Conservation (phyloP, 768 basidiomycete species). For the Cytidiella melzeri region DNA sequence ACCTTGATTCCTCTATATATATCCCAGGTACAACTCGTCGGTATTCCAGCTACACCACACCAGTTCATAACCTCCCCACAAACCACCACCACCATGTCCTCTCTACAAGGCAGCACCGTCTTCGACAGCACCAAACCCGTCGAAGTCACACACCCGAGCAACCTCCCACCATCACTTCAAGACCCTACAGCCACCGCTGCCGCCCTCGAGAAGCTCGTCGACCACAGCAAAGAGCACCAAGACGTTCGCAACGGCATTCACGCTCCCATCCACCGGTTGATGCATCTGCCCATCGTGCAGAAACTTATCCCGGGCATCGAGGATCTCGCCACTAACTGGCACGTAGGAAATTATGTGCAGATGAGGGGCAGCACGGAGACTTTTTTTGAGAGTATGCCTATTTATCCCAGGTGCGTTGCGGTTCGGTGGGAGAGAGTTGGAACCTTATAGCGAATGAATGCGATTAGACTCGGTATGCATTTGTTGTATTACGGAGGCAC, state of each 20-base stretch:
- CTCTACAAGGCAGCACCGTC: constrained; percentile 11
- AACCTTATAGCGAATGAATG: not conserved
- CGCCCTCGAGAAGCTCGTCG: constrained; percentile 32
- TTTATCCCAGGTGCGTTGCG: constrained; percentile 45
- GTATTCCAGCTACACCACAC: not conserved
- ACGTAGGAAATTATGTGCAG: constrained; percentile 55
- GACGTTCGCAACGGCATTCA: constrained; percentile 27
- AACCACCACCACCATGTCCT: constrained; percentile 13
- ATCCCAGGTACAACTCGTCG: not conserved
- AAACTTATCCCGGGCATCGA: constrained; percentile 50
- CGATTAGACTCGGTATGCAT: constrained; percentile 60
- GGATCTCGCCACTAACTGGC: constrained; percentile 43
- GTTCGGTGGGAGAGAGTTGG: not conserved
- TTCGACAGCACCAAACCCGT: constrained; percentile 19
- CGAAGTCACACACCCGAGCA: constrained; percentile 26
- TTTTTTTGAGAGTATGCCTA: constrained; percentile 71
- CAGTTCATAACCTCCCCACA: not conserved
- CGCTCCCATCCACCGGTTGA: constrained; percentile 25
- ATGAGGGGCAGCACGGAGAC: constrained; percentile 41
- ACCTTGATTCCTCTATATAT: not conserved
- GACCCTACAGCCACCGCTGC: constrained; percentile 20
- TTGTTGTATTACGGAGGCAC: constrained; percentile 58
- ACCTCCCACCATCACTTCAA: constrained; percentile 26
- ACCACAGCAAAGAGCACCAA: constrained; percentile 26
- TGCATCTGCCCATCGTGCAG: constrained; percentile 34